Base-by-base conservation (phyloP, 1,284 basidiomycete genomes). In the Sutorius eximius region DNA sequence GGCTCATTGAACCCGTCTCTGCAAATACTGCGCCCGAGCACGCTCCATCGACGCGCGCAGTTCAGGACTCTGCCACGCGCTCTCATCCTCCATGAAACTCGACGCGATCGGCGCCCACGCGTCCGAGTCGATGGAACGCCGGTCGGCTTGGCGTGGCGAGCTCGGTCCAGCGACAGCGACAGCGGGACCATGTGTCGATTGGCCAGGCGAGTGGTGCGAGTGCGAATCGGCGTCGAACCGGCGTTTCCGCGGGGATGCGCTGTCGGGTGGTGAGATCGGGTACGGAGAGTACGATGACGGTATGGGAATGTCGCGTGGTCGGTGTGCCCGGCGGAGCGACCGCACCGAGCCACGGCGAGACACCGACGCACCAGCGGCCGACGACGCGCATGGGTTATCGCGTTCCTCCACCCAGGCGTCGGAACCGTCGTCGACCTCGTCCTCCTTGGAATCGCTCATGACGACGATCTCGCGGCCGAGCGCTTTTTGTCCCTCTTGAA, bases 401-500 rank as follows among this genome's bases (percentile, higher is more conserved):
- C 75, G 75, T 45, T 85, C 82, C 51, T 87, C 85, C 47, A 81
- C 82, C 89, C 87, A 90, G 5, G 73, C 77, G 5, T 81, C 86
- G n/a, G 73, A 77, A 2, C 85, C 87, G 63, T 90, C 87, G 55
- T 89, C 88, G 9, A 83, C 78, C 61, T 83, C 85, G 58, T 90
- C 88, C 61, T 88, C 87, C 53, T 82, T 75, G 8, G 77, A 75
- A 45, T 91, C 89, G 58, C 81, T 83, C 77, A 82, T 81, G 8
- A 91, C 80, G 5, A 91, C 89, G 22, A 91, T 76, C 65, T 90
- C 87, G 27, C 78, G 75, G 15, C 80, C 81, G 11, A 91, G 76
- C 0, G 88, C 89, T 47, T 79, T 82, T 64, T 87, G 83, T 15
- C 89, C 89, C 61, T 90, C 83, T 62, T 83, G 81, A 58, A 91